Base-by-base conservation (phyloP, 1,284 basidiomycete species). In the Phaffia rhodozyma region DNA sequence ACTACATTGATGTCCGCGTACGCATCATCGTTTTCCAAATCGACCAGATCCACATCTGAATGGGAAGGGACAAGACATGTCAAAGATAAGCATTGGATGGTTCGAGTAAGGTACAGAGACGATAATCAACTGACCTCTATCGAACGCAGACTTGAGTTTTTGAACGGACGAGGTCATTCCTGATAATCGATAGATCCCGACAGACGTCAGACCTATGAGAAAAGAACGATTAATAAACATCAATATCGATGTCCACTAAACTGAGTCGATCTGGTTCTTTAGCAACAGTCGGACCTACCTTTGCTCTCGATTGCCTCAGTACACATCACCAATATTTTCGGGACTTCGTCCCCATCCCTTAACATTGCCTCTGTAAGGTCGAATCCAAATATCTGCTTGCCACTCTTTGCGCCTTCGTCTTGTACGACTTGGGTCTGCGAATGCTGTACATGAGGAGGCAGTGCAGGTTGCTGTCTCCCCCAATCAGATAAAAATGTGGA, bases 1-100 rank as follows among this genome's bases (percentile, higher is more conserved):
- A 98, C 87, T 68, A 91, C 93, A 78, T 96, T 97, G 78, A 98
- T 93, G 74, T 99, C 94, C 32, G 84, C 82, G 38, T 86, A 83
- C 87, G 91, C 92, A 74, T 96, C 91, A 13, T 87, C 83, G n/a
- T 85, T 80, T 74, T 91, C 83, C 61, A 96, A 78, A 75, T 96
- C 85, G 51, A 91, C 87, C 1, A 83, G 79, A 25, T 92, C 87
- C 50, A 96, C 76, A 74, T 96, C 92, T 93, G 72, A 50, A 58
- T 63, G 59, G 55, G n/a, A 61, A 61, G 55, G 61, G 48, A 55
- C 50, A 32, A 59, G 66, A 62, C 68, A 54, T 43, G 50, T 54
- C 25, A 32, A 11, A 50, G 27, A 50, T 43, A 43, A 43, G 25
- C n/a, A 43, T 48, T 62, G 47, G 56, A 61, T 49, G 48, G n/a